These are phyloP conservation scores for Globisporangium parvum DNA, from an alignment of 352 stramenopile species.

Conservation along the genomic window DNA sequence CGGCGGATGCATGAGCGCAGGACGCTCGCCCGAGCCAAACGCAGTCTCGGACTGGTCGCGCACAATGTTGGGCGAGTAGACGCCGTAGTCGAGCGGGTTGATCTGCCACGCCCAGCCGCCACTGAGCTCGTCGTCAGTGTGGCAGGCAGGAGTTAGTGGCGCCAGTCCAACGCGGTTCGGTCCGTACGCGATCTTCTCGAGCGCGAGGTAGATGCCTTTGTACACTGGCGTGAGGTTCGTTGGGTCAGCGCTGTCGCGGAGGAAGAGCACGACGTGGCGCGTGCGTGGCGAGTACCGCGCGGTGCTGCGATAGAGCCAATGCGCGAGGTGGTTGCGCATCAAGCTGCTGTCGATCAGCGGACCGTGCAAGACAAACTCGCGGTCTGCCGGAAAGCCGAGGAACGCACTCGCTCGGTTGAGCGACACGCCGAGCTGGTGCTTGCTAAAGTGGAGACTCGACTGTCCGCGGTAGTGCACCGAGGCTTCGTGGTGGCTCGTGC, in stretches of 20 bases:
- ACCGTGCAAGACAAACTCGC: constrained; percentile 68
- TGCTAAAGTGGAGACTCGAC: constrained; percentile 68
- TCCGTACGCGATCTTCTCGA: neutral
- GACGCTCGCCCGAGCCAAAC: constrained; percentile 48
- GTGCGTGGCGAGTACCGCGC: constrained; percentile 16
- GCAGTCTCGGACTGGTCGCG: constrained; percentile 45
- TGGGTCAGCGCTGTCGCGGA: too few species aligned
- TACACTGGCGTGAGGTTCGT: too few species aligned
- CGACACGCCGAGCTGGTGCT: constrained; percentile 37
- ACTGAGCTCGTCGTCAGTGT: constrained; percentile 24
- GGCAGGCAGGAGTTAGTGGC: too few species aligned
- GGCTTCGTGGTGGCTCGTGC: too few species aligned
- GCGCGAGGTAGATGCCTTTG: too few species aligned
- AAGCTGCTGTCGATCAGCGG: constrained; percentile 67
- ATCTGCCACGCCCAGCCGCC: constrained; percentile 81
- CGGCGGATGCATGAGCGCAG: constrained; percentile 37
- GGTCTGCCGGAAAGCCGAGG: constrained; percentile 57
- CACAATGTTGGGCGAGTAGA: constrained; percentile 45
- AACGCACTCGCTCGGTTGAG: constrained; percentile 25
- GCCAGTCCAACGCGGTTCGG: too few species aligned
- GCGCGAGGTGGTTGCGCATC: constrained; percentile 72
- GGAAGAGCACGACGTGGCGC: too few species aligned
- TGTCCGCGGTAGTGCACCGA: constrained; percentile 58
- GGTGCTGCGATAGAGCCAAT: constrained; percentile 68
- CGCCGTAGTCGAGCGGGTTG: constrained; percentile 46